Base-by-base conservation (phyloP, 192 early-diverging fungal species). In the Coemansia sp. region DNA sequence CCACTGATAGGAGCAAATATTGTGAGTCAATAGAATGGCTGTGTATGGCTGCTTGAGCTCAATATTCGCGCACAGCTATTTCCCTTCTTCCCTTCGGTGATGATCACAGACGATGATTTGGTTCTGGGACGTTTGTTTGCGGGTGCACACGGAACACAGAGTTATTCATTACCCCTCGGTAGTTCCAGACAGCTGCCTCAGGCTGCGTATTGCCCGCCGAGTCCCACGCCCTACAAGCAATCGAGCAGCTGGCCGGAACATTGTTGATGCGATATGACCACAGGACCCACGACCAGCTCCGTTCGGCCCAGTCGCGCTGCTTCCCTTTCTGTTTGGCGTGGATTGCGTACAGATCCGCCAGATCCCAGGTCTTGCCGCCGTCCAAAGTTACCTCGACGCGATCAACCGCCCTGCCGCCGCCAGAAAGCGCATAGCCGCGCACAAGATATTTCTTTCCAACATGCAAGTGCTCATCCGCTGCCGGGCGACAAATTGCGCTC, bases 151-250 rank as follows among this genome's bases (percentile, higher is more conserved):
- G 63, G 52, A 74, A 84, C 49, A 88, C 89, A 6, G 87, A 75
- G 60, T 92, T 92, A 75, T 90, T 92, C 88, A 92, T 89, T 9
- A 92, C 90, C 7, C 90, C 90, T 34, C 90, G 80, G 69, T 88
- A 92, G 74, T 92, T 92, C 90, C 90, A 92, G 8, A 87, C 80
- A 0, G 90, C 87, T 3, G 80, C 67, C 66, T 89, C 87, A 15
- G 92, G 95, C 76, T 96, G 95, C 58, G 89, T 89, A 68, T 96
- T 96, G 65, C 94, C 94, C 26, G 85, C 77, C 10, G 86, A 84
- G 69, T 96, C 95, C 64, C 94, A 90, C 10, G 95, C 95, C 33
- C 94, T 87, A 59, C 89, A 90, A 7, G 70, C 59, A 53, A 97
- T 78, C 55, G 87, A 70, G 65, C 87, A 75, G 61, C 75, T 59